phyloP scores from a whole-genome alignment of 2,329 filamentous ascomycete genomes.

The Fusarium denticulatum region DNA sequence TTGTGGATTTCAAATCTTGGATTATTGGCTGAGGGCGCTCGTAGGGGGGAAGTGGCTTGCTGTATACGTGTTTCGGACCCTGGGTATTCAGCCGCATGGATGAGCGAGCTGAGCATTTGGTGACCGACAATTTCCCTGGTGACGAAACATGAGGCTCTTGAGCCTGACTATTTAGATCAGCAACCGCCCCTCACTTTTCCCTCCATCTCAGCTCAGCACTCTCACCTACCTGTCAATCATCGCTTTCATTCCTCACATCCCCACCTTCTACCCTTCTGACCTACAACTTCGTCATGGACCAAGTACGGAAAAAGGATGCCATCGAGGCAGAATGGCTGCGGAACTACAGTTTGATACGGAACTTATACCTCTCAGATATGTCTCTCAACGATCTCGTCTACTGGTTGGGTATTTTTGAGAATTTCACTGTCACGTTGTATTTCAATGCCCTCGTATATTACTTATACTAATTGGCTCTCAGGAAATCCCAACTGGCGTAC shows the following conservation, averaged over 20 bases:
- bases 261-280: not conserved
- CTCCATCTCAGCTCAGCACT: not conserved
- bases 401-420: not conserved
- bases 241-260: fast-evolving
- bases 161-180: not conserved
- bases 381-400: not conserved
- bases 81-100: not conserved
- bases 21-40: fast-evolving
- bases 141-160: not conserved
- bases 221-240: not conserved
- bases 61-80: not conserved
- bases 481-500: not conserved
- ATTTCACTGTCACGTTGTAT: not conserved
- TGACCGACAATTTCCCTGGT: not conserved
- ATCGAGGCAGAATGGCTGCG: not conserved
- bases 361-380: not conserved
- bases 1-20: not conserved
- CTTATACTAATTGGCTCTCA: fast-evolving
- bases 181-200: fast-evolving
- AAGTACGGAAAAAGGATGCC: not conserved
- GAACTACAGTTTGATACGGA: not conserved
- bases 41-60: not conserved
- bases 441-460: fast-evolving
- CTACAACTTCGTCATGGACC: fast-evolving
- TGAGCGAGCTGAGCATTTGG: not conserved